Percentiles rank a stretch among this genome's conserved stretches.
Evolutionary conservation across 139 green algal species (phyloP).

Genomic region (Closterium sp.): DNA sequence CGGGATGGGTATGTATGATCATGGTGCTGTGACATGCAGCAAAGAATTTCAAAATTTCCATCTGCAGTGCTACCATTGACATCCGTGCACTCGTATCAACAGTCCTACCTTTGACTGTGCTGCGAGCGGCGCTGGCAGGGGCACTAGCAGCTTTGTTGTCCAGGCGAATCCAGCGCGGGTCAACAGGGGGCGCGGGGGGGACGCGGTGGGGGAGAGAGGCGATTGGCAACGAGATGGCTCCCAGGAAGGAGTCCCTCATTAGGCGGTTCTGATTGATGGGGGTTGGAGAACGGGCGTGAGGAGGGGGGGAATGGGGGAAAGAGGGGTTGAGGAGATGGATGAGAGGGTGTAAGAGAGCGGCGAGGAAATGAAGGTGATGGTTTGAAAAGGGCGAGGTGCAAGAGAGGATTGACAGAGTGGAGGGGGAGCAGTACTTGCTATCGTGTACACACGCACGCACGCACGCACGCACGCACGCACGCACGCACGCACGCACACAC

Average conservation of each 20-base stretch:
- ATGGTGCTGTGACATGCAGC: no score
- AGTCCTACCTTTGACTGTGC: not conserved
- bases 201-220: not conserved
- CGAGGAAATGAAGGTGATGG: not conserved
- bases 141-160: not conserved
- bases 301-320: no score
- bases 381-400: not conserved
- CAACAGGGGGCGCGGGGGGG: not conserved
- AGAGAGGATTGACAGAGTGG: no score
- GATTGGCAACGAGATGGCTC: not conserved
- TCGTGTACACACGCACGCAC: no score
- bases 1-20: no score
- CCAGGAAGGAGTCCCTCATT: not conserved
- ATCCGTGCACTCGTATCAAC: no score
- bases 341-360: not conserved
- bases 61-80: no score
- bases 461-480: no score
- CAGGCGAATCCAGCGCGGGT: not conserved
- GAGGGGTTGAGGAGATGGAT: not conserved
- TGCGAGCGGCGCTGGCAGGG: not conserved
- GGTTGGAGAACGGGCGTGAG: no score
- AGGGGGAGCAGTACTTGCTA: not conserved
- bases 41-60: no score
- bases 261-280: no score
- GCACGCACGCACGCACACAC: no score